Evolutionary conservation across 2,329 filamentous ascomycete genomes (phyloP), one percentile per base, ranked within the genome.

Genomic region (Aaosphaeria pasadenensis): DNA sequence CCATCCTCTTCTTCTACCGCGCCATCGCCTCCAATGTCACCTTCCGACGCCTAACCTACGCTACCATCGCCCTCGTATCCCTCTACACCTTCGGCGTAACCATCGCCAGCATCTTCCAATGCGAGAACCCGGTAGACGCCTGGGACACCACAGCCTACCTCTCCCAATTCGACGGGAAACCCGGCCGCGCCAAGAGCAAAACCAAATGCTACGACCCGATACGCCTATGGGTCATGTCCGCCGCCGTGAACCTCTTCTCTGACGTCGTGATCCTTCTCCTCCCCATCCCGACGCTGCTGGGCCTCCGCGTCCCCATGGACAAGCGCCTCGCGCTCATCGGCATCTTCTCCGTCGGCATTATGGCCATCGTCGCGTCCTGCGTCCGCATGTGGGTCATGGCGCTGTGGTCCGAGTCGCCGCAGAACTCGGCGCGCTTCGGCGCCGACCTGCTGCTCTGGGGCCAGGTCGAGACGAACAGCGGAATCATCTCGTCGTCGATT

Each of bases 321-420:
- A 77, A 80, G 47, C 80, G 81, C 46, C 59, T 78, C 11, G 79
- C 77, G 0, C 70, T 85, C n/a, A 56, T 70, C 6, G 64, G 59
- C 7, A 66, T 70, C 42, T 70, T 71, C 52, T 61, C 59, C 2
- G 55, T 70, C 11, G 66, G 67, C 29, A 55, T 69, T 47, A 57
- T 71, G 51, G 66, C 66, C 17, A 67, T 69, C 11, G 51, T 67
- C 2, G 66, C 67, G 3, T 66, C 60, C 5, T 66, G 66, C 13
- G 60, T 70, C 24, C 63, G 67, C 32, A 63, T 70, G 58, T 69
- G 62, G 60, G 66, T 67, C 13, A 64, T 70, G 60, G 56, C 58
- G 30, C 53, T 70, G 4, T 71, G 67, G 67, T 53, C 63, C 1
- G 35, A 69, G 60, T 55, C 59, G 46, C 51, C 70, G 64, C 42